These are phyloP conservation scores for Coemansia sp. DNA, from an alignment of 192 early-diverging fungal species.

Conservation along the genomic window DNA sequence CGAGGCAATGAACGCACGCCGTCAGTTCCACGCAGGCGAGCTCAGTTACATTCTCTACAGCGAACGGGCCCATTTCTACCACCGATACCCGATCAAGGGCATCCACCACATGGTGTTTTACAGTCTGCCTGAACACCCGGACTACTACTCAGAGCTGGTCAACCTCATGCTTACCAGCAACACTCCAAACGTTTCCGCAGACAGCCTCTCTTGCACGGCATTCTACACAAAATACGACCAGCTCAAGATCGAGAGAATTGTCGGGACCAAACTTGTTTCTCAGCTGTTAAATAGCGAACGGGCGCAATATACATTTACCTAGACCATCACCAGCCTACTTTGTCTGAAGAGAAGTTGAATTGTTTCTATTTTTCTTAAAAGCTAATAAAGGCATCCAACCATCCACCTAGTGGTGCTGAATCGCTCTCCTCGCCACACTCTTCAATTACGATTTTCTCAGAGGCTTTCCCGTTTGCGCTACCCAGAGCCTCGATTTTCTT, in stretches of 20 bases:
- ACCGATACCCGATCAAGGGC: slow-evolving; percentile 82
- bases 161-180: slow-evolving; percentile 63
- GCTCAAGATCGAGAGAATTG: slow-evolving; percentile 86
- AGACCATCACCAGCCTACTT: neutral
- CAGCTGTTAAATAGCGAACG: slow-evolving; percentile 72
- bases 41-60: slow-evolving; percentile 79
- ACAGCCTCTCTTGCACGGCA: slow-evolving; percentile 61
- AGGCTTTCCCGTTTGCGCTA: slow-evolving; percentile 59
- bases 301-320: slow-evolving; percentile 60
- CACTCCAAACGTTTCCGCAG: slow-evolving; percentile 50
- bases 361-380: neutral
- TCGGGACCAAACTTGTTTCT: slow-evolving; percentile 72
- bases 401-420: slow-evolving; percentile 26
- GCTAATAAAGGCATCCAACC: neutral
- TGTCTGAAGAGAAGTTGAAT: neutral
- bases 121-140: slow-evolving; percentile 78
- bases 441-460: slow-evolving; percentile 66
- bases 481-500: slow-evolving; percentile 70
- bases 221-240: slow-evolving; percentile 83
- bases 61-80: slow-evolving; percentile 97
- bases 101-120: slow-evolving; percentile 88
- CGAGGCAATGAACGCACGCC: slow-evolving; percentile 77
- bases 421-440: slow-evolving; percentile 75
- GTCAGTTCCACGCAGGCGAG: slow-evolving; percentile 80
- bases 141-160: slow-evolving; percentile 89